Evolutionary conservation across 495 filamentous ascomycete species (phyloP), one percentile per base, ranked within the genome.

Genomic region (Tuber brumale): DNA sequence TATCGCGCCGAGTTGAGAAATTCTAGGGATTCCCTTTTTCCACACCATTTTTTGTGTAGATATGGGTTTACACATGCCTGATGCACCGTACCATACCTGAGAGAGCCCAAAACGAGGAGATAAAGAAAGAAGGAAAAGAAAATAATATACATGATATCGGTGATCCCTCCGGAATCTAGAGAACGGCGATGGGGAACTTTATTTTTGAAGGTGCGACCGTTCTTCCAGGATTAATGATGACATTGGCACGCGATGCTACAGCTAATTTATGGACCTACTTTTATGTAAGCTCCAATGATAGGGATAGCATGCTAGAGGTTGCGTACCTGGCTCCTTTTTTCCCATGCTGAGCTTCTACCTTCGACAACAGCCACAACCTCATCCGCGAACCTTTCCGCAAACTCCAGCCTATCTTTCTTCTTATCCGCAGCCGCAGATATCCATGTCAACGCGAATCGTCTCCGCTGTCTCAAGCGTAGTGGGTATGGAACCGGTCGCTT

Each of bases 281-380:
- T 66, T 66, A 18, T 35, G 12, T 66, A 18, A 66, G 57, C 12
- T 8, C 57, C 14, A 66, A 19, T 35, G 16, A 35, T 16, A 19
- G 57, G 18, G 27, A 27, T 35, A 19, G 27, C 57, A 27, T 35
- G 27, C 31, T 1, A 35, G 57, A n/a, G 57, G 57, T 18, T 93
- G 84, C 97, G 93, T 41, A 94, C 82, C 72, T 85, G 84, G 74
- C 87, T 86, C 80, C 94, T 87, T 83, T 87, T 88, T 18, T 97
- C 94, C 95, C 95, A 99, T 39, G 92, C 92, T 35, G 83, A 76
- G 75, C 93, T 94, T 79, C 88, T 87, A 19, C 95, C 95, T 88
- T 98, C 95, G 1, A 96, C 92, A 69, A 97, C 92, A 39, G 90
- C 86, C 66, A 97, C 86, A 76, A 99, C 85, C 86, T 98, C 95